Conservation (phyloP, 2,329 filamentous ascomycete genomes). For the Arthrobotrys pseudoclavata region DNA sequence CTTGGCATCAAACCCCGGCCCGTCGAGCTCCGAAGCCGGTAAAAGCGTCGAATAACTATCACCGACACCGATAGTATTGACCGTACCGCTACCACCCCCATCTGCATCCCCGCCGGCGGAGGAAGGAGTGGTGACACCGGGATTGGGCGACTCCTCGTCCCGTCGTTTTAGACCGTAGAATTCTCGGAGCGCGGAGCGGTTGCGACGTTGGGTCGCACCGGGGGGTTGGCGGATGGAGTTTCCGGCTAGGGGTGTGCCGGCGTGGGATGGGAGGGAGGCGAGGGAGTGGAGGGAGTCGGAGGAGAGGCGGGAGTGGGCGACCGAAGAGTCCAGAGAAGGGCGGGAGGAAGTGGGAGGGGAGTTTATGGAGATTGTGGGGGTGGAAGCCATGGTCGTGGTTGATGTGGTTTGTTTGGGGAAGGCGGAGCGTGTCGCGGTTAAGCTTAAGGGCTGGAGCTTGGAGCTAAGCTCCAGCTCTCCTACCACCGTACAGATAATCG, state of each 20-base stretch:
- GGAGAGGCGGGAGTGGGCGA: slow-evolving; percentile 53
- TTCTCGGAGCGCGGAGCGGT: slow-evolving; percentile 88
- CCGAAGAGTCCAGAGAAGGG: slow-evolving; percentile 52
- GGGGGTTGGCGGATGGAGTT: slow-evolving; percentile 68
- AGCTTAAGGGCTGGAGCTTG: neutral
- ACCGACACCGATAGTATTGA: slow-evolving; percentile 64
- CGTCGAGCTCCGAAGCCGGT: slow-evolving; percentile 78
- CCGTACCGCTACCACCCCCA: slow-evolving; percentile 64
- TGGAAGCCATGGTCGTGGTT: slow-evolving; percentile 42
- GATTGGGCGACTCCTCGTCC: slow-evolving; percentile 64
- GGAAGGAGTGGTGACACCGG: slow-evolving; percentile 63
- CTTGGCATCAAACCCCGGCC: slow-evolving; percentile 78
- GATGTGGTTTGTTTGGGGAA: slow-evolving; percentile 1
- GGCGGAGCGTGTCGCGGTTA: slow-evolving; percentile 1
- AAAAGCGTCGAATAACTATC: slow-evolving; percentile 68
- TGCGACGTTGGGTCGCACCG: slow-evolving; percentile 70
- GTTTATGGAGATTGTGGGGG: slow-evolving; percentile 57
- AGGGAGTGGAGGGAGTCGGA: slow-evolving; percentile 65
- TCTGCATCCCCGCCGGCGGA: slow-evolving; percentile 63
- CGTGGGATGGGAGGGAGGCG: slow-evolving; percentile 52
- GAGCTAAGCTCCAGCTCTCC: neutral
- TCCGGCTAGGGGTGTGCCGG: slow-evolving; percentile 33
- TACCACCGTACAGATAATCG: too few species aligned
- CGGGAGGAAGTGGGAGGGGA: slow-evolving; percentile 58
- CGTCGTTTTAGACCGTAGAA: slow-evolving; percentile 86